A percentile compares a stretch with the other conserved stretches of the same genome.
phyloP scores from a whole-genome alignment of 345 rosid species.

The Populus tremula region DNA sequence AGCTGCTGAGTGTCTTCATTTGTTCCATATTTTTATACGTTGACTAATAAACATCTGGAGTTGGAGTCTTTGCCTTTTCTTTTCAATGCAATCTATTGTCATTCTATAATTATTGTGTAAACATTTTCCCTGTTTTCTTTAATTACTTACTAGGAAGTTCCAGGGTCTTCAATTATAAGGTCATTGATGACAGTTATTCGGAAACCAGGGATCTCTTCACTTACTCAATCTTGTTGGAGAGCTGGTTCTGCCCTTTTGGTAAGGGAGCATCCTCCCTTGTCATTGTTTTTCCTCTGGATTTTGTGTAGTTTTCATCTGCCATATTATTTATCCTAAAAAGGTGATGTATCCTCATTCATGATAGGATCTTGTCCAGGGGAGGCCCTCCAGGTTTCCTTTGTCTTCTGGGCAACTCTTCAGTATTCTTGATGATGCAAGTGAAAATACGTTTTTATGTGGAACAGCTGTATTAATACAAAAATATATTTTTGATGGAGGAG shows the following conservation, averaged over 20 bases:
- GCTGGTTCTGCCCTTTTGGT: constrained; percentile 92
- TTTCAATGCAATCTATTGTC: background rate
- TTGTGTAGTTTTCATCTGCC: background rate
- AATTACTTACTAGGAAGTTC: constrained; percentile 50
- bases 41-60: background rate
- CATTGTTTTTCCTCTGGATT: constrained; percentile 9
- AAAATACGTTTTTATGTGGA: constrained; percentile 73
- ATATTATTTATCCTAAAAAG: background rate
- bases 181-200: constrained; percentile 55
- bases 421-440: constrained; percentile 96
- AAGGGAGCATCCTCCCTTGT: constrained; percentile 22
- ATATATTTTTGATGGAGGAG: constrained; percentile 86
- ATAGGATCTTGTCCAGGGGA: constrained; percentile 79
- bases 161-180: constrained; percentile 61
- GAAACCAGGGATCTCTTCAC: constrained; percentile 61
- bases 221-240: constrained; percentile 66
- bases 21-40: background rate
- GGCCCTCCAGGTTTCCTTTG: constrained; percentile 64
- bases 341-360: constrained; percentile 18
- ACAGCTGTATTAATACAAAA: constrained; percentile 72
- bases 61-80: background rate
- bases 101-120: background rate
- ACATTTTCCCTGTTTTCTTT: background rate
- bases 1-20: background rate
- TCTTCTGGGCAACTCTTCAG: constrained; percentile 71